These are phyloP conservation scores for Asclepias syriaca DNA, from an alignment of 257 asterid species.

Conservation along the genomic window DNA sequence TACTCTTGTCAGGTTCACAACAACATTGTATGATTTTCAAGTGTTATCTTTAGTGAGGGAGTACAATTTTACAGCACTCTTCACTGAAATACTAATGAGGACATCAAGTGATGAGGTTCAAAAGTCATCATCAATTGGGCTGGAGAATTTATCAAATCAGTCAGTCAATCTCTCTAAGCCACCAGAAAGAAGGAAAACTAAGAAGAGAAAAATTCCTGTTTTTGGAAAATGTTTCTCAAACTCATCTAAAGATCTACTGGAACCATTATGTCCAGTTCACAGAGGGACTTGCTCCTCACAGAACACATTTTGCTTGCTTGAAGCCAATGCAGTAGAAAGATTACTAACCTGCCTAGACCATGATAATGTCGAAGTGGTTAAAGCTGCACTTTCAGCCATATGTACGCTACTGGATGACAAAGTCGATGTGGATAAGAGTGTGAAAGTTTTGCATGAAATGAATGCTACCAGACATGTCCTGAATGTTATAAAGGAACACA, in stretches of 20 bases:
- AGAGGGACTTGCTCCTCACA: constrained; percentile 73
- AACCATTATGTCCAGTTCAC: constrained; percentile 54
- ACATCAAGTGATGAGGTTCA: constrained; percentile 71
- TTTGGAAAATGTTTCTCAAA: constrained; percentile 39
- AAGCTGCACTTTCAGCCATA: constrained; percentile 65
- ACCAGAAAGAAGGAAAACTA: constrained; percentile 38
- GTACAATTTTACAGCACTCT: constrained; percentile 45
- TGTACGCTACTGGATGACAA: constrained; percentile 68
- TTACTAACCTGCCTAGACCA: constrained; percentile 57
- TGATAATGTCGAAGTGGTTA: constrained; percentile 61
- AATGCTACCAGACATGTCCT: constrained; percentile 42
- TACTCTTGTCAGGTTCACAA: constrained; percentile 63
- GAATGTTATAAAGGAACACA: constrained; percentile 63
- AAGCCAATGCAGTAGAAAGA: constrained; percentile 63
- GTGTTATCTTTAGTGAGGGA: constrained; percentile 42
- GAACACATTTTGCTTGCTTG: constrained; percentile 65
- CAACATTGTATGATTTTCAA: constrained; percentile 64
- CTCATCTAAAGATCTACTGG: constrained; percentile 24
- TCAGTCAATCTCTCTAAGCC: constrained; percentile 51
- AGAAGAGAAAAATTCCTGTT: constrained; percentile 30
- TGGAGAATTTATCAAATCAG: constrained; percentile 64
- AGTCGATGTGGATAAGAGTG: constrained; percentile 55
- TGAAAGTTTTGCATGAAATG: constrained; percentile 43
- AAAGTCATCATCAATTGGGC: constrained; percentile 52
- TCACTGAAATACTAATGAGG: constrained; percentile 50